Evolutionary conservation across 2,329 filamentous ascomycete genomes (phyloP).

Genomic region (Paecilomyces sp.): DNA sequence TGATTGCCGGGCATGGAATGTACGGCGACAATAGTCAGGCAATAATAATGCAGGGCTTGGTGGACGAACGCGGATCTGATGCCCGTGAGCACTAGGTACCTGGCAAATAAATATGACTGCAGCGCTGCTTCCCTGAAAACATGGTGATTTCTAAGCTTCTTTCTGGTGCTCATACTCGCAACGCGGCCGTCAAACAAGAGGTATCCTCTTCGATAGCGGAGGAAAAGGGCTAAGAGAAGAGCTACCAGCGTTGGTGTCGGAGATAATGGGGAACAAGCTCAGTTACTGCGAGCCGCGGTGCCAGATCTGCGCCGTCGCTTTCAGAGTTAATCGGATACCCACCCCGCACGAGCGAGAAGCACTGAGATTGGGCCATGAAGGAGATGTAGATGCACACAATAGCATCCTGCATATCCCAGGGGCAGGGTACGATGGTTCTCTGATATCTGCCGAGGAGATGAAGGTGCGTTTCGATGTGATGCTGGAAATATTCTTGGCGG

Average conservation of each 20-base stretch:
- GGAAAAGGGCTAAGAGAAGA: background rate
- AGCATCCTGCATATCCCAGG: background rate
- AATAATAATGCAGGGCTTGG: background rate
- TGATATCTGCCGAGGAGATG: background rate
- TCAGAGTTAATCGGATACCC: background rate
- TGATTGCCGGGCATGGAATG: background rate
- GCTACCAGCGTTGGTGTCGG: background rate
- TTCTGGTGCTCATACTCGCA: background rate
- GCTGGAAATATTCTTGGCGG: background rate
- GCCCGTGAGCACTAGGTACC: background rate
- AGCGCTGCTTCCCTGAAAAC: background rate
- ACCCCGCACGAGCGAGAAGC: background rate
- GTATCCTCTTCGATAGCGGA: background rate
- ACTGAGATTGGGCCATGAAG: background rate
- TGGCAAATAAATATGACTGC: background rate
- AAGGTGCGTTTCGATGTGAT: background rate
- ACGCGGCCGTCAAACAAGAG: background rate
- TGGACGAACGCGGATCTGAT: background rate
- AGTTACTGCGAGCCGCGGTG: background rate
- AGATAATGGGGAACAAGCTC: background rate
- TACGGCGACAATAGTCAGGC: background rate
- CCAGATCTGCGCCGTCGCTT: background rate
- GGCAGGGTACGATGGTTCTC: background rate
- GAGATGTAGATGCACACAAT: background rate
- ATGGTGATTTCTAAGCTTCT: background rate